Conservation (phyloP, 2,329 filamentous ascomycete species). For the Simplicillium sp. region DNA sequence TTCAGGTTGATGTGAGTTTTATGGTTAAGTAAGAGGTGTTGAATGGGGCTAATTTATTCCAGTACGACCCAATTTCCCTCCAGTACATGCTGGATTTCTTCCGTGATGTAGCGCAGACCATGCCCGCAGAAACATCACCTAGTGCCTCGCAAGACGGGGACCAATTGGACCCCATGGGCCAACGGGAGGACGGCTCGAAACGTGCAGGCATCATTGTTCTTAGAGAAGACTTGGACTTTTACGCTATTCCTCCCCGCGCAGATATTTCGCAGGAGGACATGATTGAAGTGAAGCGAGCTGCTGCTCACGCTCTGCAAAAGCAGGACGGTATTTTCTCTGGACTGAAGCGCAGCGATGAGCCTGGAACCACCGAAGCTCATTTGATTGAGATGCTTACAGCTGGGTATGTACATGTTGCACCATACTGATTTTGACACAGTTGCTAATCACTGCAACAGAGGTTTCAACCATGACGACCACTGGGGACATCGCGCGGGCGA, state of each 20-base stretch:
- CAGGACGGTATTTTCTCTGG: slow-evolving; percentile 97
- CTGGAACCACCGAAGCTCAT: slow-evolving; percentile 94
- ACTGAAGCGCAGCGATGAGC: slow-evolving; percentile 87
- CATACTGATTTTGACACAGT: not conserved
- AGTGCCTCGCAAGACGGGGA: slow-evolving; percentile 55
- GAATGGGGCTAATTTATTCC: slow-evolving; percentile 15
- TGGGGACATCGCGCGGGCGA: slow-evolving; percentile 98
- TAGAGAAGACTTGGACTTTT: slow-evolving; percentile 94
- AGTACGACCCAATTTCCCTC: slow-evolving; percentile 95
- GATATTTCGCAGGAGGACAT: slow-evolving; percentile 84
- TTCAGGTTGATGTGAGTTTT: slow-evolving; percentile 89
- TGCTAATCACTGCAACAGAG: slow-evolving; percentile 41
- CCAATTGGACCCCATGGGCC: slow-evolving; percentile 60
- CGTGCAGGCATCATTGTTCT: slow-evolving; percentile 96
- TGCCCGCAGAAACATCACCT: slow-evolving; percentile 65
- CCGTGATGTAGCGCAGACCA: slow-evolving; percentile 91
- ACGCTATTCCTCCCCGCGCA: slow-evolving; percentile 78
- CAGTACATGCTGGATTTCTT: slow-evolving; percentile 99
- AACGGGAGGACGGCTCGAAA: slow-evolving; percentile 68
- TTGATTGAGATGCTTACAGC: slow-evolving; percentile 98
- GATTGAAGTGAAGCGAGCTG: slow-evolving; percentile 92
- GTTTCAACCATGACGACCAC: slow-evolving; percentile 88
- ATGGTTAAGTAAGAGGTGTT: not conserved
- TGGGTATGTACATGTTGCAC: slow-evolving; percentile 54
- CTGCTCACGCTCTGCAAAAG: slow-evolving; percentile 72